These are phyloP conservation scores for Paramecium caudatum DNA, from an alignment of 73 alveolate genomes.

Conservation along the genomic window DNA sequence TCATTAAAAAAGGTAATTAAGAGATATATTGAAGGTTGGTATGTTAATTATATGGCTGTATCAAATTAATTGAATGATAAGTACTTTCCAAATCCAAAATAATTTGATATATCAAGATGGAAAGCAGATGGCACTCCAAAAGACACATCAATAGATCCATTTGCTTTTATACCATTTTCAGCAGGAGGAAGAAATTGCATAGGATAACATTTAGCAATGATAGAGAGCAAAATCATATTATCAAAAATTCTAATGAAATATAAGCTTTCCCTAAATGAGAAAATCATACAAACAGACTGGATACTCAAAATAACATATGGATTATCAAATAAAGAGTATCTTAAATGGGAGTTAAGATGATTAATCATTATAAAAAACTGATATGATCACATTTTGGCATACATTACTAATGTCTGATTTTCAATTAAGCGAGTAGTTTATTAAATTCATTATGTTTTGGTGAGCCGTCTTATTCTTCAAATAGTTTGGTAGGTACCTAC, in stretches of 20 bases:
- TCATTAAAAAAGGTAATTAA: conserved; percentile 53
- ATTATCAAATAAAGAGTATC: conserved; percentile 8
- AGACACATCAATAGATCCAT: conserved; percentile 33
- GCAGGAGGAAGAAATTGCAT: conserved; percentile 77
- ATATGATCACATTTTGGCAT: conserved; percentile 33
- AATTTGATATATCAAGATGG: conserved; percentile 53
- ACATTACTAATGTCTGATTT: conserved; percentile 12
- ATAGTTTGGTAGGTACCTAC: not conserved
- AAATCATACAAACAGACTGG: conserved; percentile 50
- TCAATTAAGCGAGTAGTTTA: not conserved
- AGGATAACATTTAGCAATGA: conserved; percentile 73
- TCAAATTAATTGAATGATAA: conserved; percentile 2
- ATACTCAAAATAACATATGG: conserved; percentile 48
- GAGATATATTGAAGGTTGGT: conserved; percentile 56
- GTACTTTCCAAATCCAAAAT: conserved; percentile 51
- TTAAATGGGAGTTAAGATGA: conserved; percentile 23
- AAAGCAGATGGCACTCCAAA: conserved; percentile 53
- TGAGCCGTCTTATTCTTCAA: conserved; percentile 27
- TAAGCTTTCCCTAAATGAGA: conserved; percentile 52
- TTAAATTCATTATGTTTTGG: conserved; percentile 5
- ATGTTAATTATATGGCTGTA: conserved; percentile 42
- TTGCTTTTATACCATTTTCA: conserved; percentile 73
- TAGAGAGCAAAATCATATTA: conserved; percentile 66
- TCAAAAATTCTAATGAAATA: conserved; percentile 39
- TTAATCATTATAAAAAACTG: not conserved